phyloP scores from a whole-genome alignment of 768 basidiomycete species.

The Tulasnella sp. region DNA sequence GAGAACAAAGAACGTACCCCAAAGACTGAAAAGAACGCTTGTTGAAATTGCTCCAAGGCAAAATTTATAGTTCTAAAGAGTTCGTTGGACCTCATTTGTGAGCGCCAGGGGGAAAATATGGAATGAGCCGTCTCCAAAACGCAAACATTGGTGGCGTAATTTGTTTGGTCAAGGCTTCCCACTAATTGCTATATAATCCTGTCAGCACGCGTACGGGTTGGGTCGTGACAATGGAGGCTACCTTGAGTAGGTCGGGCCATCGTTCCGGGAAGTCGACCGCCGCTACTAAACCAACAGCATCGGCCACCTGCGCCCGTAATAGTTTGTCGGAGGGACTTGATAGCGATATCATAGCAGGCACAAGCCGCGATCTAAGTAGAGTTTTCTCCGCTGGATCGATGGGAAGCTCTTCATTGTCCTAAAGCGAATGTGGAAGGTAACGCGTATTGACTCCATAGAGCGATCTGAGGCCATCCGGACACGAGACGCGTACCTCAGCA shows the following conservation, averaged over 20 bases:
- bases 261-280: conserved; percentile 78
- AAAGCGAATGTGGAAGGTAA: not conserved
- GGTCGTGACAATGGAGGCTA: no score
- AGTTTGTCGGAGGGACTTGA: conserved; percentile 59
- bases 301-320: conserved; percentile 77
- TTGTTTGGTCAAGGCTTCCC: conserved; percentile 58
- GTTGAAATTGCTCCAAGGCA: conserved; percentile 71
- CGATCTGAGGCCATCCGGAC: not conserved
- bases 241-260: conserved; percentile 85
- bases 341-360: conserved; percentile 83
- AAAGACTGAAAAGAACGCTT: conserved; percentile 76
- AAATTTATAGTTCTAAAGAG: conserved; percentile 87
- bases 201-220: not conserved
- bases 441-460: not conserved
- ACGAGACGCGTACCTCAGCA: conserved; percentile 5
- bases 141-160: conserved; percentile 78
- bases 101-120: conserved; percentile 89
- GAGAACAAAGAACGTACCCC: conserved; percentile 33
- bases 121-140: conserved; percentile 92
- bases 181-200: conserved; percentile 64
- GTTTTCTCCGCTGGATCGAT: conserved; percentile 60
- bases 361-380: conserved; percentile 58
- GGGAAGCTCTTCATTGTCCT: conserved; percentile 38
- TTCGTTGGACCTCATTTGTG: conserved; percentile 73
- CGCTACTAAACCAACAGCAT: conserved; percentile 85